Evolutionary conservation across 1,284 basidiomycete species (phyloP), one percentile per base, ranked within the genome.

Genomic region (Schizophyllum amplum): DNA sequence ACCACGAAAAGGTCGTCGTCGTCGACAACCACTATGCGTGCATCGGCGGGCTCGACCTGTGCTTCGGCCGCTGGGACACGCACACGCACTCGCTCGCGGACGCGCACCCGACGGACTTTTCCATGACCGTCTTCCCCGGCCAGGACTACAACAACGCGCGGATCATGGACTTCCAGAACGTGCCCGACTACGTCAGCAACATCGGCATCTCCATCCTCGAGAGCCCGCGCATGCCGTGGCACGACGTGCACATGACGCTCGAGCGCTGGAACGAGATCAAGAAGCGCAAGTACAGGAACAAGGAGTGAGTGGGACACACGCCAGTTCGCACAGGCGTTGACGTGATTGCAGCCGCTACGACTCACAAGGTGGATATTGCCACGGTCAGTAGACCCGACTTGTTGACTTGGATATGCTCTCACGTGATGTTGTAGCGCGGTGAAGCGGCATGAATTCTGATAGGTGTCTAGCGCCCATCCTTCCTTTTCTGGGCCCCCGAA

Each of bases 31-130:
- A 87, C 65, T 78, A 76, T 50, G 91, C 88, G 1, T 87, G 82
- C 64, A 83, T 93, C 57, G 91, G 94, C 24, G 93, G 93, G 22
- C 80, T 96, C 20, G 94, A 97, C 67, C 79, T 95, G 20, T 97
- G 94, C 73, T 95, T 94, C 65, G 95, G 95, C 5, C 86, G 95
- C 27, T 98, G 94, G 94, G 95, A 98, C 71, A 93, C 88, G 0
- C 82, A 88, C 63, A 86, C 73, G 47, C 90, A 92, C 66, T 92
- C 92, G 1, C 79, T 96, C 42, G 88, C 94, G 4, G 94, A 98
- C 67, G 90, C 84, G 7, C 94, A 97, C 67, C 92, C 92, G 0
- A 90, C 90, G 1, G 77, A 94, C 65, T 94, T 94, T 66, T 73
- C 77, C 42, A 77, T 78, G 54, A 92, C 91, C 0, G 76, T 98